These are phyloP conservation scores for Acer negundo DNA, from an alignment of 345 rosid genomes.

Conservation along the genomic window DNA sequence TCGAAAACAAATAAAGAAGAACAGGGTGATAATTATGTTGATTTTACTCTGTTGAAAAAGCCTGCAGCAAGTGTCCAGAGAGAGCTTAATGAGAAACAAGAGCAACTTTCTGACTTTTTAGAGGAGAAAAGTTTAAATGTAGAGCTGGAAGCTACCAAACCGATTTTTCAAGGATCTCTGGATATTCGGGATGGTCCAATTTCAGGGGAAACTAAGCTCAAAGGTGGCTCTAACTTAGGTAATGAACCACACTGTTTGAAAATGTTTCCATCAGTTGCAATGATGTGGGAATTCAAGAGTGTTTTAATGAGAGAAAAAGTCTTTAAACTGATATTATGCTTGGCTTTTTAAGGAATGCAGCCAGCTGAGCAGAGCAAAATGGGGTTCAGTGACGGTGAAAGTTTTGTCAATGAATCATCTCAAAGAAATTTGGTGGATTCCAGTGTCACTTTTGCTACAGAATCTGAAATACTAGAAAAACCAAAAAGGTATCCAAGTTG, in stretches of 20 bases:
- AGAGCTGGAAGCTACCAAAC: constrained; percentile 17
- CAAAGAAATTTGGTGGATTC: constrained; percentile 33
- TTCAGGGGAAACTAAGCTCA: constrained; percentile 21
- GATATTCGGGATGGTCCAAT: constrained; percentile 15
- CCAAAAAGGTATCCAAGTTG: constrained; percentile 61
- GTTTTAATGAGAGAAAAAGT: constrained; percentile 5
- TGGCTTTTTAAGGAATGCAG: constrained; percentile 60
- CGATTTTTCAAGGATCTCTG: constrained; percentile 17
- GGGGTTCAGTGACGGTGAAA: constrained; percentile 30
- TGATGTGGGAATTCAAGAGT: background rate
- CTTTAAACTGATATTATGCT: constrained; percentile 26
- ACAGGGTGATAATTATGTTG: constrained; percentile 31
- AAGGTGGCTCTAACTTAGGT: constrained; percentile 30
- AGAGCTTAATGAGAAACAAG: constrained; percentile 27
- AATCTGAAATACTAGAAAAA: constrained; percentile 59
- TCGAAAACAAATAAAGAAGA: constrained; percentile 28
- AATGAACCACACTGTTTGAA: constrained; percentile 22
- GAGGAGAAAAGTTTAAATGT: constrained; percentile 25
- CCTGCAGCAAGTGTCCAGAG: constrained; percentile 31
- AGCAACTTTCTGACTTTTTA: constrained; percentile 15
- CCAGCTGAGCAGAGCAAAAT: constrained; percentile 33
- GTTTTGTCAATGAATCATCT: constrained; percentile 27
- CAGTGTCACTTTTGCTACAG: constrained; percentile 21
- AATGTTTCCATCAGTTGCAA: background rate
- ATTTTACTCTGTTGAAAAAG: constrained; percentile 56